Evolutionary conservation across 441 rosid species (phyloP), one percentile per base, ranked within the genome.

Genomic region (Syzygium syzygioides): DNA sequence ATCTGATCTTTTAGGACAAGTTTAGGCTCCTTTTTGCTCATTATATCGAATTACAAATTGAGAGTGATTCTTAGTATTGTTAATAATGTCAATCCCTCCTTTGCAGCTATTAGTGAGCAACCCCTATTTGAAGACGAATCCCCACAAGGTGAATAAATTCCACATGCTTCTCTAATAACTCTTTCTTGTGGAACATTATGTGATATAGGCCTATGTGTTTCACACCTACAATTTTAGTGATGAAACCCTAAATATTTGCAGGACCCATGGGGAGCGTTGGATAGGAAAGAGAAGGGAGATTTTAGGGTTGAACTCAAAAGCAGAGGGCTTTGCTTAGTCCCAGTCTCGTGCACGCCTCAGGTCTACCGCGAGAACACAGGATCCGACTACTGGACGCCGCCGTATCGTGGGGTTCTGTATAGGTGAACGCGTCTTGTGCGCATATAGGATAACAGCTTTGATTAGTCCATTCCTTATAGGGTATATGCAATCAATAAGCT

Each of bases 271-370:
- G 95, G 93, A 90, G 93, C 95, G 25, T 89, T 95, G 91, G 98
- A 94, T 2, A 93, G 94, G 87, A 95, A 92, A 90, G 95, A 94
- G 3, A 93, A 93, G 88, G 94, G 90, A 86, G 95, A 96, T 14
- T 55, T 56, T 45, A 94, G 92, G 90, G 54, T 90, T 55, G 99
- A 96, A 90, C 89, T 96, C 55, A 94, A 92, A 89, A 94, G 96
- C 92, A 94, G 94, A 91, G 99, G 99, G 4, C 96, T 96, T 66
- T 95, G 99, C 91, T 93, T 97, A 89, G 95, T 97, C 91, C 99
- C 99, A 2, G 86, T 94, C 71, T 93, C 98, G 5, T 94, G 92
- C 89, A 93, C 96, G 0, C 99, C 98, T 85, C 92, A 93, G 53
- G 91, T 92, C 62, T 96, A 89, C 66, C 95, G 93, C 7, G 97